A percentile compares a stretch with the other conserved stretches of the same genome.
phyloP scores from a whole-genome alignment of 306 rosid genomes.

The Vigna radiata region DNA sequence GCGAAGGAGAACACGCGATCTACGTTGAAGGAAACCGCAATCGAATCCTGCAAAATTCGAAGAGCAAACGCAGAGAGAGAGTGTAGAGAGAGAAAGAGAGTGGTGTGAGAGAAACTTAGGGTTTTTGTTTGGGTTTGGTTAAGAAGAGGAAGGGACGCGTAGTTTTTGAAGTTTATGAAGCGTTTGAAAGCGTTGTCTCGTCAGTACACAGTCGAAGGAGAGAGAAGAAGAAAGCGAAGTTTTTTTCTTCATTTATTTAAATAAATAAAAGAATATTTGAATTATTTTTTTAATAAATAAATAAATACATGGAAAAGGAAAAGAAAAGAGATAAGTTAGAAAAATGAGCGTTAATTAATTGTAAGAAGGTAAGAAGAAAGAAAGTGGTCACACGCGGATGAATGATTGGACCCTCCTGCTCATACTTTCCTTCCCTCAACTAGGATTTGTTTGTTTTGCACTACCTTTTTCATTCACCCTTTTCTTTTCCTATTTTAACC shows the following conservation, averaged over 20 bases:
- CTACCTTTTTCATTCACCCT: not conserved
- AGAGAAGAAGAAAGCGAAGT: conserved; percentile 15
- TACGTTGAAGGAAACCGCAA: conserved; percentile 22
- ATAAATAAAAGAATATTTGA: not conserved
- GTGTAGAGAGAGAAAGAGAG: conserved; percentile 16
- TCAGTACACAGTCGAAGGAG: conserved; percentile 56
- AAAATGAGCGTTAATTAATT: conserved; percentile 70
- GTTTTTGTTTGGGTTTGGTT: conserved; percentile 55
- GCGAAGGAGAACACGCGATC: conserved; percentile 13
- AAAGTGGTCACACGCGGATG: conserved; percentile 56
- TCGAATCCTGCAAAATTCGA: not conserved
- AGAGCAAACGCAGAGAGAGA: conserved; percentile 15
- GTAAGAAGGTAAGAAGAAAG: conserved; percentile 30
- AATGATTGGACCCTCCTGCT: conserved; percentile 42
- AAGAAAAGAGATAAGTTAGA: conserved; percentile 63
- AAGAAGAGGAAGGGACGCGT: conserved; percentile 69
- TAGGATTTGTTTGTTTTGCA: not conserved
- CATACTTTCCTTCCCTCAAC: conserved; percentile 30
- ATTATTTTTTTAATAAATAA: not conserved
- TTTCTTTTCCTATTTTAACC: not conserved
- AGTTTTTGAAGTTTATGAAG: conserved; percentile 64
- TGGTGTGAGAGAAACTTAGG: conserved; percentile 54
- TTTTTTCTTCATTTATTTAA: not conserved
- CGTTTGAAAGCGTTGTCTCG: conserved; percentile 63
- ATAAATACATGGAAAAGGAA: conserved; percentile 3